Base-by-base conservation (phyloP, 2,329 filamentous ascomycete species). In the Talaromyces sp. region DNA sequence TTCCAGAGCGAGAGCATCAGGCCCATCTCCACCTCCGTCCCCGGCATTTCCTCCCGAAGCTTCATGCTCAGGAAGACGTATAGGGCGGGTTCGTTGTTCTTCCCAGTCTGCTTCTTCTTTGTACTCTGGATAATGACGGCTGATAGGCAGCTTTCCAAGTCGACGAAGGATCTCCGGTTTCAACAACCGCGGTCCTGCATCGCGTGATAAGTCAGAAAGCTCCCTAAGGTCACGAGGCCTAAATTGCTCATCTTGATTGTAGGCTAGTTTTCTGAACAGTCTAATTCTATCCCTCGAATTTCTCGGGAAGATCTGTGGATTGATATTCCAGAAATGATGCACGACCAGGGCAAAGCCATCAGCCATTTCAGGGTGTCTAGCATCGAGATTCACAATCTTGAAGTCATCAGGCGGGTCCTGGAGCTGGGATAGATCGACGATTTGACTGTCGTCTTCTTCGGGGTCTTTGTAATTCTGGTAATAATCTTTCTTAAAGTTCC, bases 141-240 rank as follows among this genome's bases (percentile, higher is more conserved):
- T 75, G 33, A 74, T 59, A 22, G 72, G 73, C 22, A 65, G 9
- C 48, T 63, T 61, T 7, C 16, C 48, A 13, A 66, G 59, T 6
- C 64, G 50, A 16, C 52, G 11, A 45, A 65, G 35, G 19, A 68
- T 57, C 9, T 67, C 65, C 7, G 62, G 69, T 61, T 65, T 67
- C 60, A 77, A 56, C 8, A 76, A 67, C n/a, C 75, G 70, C 62
- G 75, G 75, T 1, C 75, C 75, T 43, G 68, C 69, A 39, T 66
- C 65, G 19, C 61, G 61, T 24, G n/a, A 31, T 14, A 60, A 13
- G 31, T 60, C 22, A 41, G 33, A 45, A 16, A 66, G 33, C 2
- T 66, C 65, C 9, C 43, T 45, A 7, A 63, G 24, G 43, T 19
- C 39, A 3, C 9, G 31, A 9, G 54, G 10, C 35, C 48, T 56